Evolutionary conservation across 129 eudicot genomes (phyloP).

Genomic region (Pittosporum tobira): DNA sequence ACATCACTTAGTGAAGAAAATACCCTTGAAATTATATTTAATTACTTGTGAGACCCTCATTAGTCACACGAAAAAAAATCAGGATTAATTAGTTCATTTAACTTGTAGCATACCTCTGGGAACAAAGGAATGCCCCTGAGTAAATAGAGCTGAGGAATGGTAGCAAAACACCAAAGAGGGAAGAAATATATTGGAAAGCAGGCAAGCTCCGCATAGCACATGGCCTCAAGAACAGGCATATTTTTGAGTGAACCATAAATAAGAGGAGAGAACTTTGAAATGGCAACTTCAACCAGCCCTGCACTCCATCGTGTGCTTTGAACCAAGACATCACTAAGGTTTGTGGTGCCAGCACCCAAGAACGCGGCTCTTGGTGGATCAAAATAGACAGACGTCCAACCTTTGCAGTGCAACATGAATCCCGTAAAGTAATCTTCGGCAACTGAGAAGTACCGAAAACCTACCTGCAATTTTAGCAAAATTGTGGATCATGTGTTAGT

Average conservation of each 20-base stretch:
- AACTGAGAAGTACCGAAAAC: constrained; percentile 37
- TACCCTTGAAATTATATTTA: not conserved
- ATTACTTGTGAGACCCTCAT: too few species aligned
- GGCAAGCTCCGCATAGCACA: constrained; percentile 27
- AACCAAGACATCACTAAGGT: too few species aligned
- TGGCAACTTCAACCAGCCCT: constrained; percentile 33
- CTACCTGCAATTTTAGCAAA: constrained; percentile 32
- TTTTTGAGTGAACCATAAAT: too few species aligned
- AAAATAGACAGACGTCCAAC: constrained; percentile 43
- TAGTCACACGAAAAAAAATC: too few species aligned
- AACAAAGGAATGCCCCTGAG: constrained; percentile 38
- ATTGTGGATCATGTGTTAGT: too few species aligned
- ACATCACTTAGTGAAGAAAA: too few species aligned
- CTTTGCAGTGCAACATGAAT: constrained; percentile 29
- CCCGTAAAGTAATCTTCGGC: too few species aligned
- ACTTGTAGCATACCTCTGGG: constrained; percentile 31
- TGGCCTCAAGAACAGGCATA: constrained; percentile 35
- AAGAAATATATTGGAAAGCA: constrained; percentile 11
- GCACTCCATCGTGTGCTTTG: constrained; percentile 48
- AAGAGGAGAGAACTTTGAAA: too few species aligned
- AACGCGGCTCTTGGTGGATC: constrained; percentile 43
- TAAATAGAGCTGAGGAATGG: constrained; percentile 41
- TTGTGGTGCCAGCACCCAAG: too few species aligned
- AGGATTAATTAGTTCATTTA: too few species aligned
- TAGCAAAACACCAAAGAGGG: too few species aligned